These are phyloP conservation scores for Calonectria pauciramosa DNA, from an alignment of 2,329 filamentous ascomycete species.

Conservation along the genomic window DNA sequence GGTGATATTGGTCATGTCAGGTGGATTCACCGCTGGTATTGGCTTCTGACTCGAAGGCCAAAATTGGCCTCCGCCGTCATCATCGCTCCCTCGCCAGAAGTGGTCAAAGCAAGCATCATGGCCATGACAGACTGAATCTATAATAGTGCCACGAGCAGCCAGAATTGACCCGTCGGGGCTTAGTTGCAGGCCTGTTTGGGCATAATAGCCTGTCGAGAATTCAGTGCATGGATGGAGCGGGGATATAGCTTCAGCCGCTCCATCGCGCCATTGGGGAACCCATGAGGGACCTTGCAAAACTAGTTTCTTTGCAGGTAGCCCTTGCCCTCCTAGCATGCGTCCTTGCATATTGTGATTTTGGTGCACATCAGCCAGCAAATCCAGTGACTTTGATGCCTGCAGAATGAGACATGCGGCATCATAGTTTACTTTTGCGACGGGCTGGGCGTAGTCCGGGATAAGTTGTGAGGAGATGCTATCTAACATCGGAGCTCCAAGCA, in stretches of 20 bases:
- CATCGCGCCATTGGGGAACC: conserved; percentile 7
- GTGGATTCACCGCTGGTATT: background rate
- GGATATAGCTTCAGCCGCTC: background rate
- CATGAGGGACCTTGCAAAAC: conserved; percentile 1
- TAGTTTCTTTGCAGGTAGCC: background rate
- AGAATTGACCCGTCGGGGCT: background rate
- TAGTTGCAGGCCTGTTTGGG: background rate
- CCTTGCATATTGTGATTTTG: background rate
- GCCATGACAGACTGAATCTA: background rate
- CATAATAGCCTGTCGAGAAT: background rate
- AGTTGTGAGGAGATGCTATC: background rate
- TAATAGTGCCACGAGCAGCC: background rate
- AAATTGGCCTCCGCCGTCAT: background rate
- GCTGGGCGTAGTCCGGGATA: background rate
- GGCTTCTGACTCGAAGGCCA: background rate
- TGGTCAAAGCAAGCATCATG: background rate
- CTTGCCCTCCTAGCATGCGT: background rate
- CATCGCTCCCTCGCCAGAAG: background rate
- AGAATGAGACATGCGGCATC: background rate
- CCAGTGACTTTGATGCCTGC: background rate
- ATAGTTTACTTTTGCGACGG: background rate
- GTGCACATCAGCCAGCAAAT: background rate
- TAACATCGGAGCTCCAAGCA: background rate
- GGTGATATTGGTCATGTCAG: background rate
- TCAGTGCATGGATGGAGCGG: background rate